phyloP scores from a whole-genome alignment of 2,329 filamentous ascomycete species.

The Rhinocladiella similis region DNA sequence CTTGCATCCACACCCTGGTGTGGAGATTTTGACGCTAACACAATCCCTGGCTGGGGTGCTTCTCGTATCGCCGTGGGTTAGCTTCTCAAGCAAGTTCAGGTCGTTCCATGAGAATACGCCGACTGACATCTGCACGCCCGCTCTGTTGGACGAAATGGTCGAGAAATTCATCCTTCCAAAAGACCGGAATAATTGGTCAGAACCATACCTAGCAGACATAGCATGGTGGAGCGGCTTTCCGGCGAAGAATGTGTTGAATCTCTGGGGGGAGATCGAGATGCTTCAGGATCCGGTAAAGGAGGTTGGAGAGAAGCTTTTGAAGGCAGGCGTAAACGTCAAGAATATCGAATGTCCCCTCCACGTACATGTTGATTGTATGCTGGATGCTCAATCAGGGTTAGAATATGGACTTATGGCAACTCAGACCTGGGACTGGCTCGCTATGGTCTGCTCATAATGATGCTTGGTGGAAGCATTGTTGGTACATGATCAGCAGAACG shows the following conservation, averaged over 20 bases:
- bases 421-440: constrained; percentile 13
- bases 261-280: constrained; percentile 7
- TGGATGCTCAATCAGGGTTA: constrained; percentile 7
- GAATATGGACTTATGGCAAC: constrained; percentile 12
- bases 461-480: no score
- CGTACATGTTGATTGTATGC: constrained; percentile 19
- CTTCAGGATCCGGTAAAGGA: constrained; percentile 1
- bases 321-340: constrained; percentile 2
- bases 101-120: constrained; percentile 5
- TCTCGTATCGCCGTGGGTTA: constrained; percentile 11
- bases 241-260: constrained; percentile 1
- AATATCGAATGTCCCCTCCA: constrained; percentile 14
- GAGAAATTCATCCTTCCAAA: not conserved
- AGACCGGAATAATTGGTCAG: constrained; percentile 9
- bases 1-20: not conserved
- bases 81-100: not conserved
- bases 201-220: not conserved
- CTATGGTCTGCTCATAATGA: no score
- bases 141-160: not conserved
- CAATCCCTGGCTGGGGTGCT: constrained; percentile 6
- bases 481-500: no score
- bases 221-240: constrained; percentile 9
- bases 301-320: constrained; percentile 3
- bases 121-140: not conserved
- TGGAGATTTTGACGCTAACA: not conserved